Evolutionary conservation across 768 basidiomycete species (phyloP).

Genomic region (Pisolithus sp.): DNA sequence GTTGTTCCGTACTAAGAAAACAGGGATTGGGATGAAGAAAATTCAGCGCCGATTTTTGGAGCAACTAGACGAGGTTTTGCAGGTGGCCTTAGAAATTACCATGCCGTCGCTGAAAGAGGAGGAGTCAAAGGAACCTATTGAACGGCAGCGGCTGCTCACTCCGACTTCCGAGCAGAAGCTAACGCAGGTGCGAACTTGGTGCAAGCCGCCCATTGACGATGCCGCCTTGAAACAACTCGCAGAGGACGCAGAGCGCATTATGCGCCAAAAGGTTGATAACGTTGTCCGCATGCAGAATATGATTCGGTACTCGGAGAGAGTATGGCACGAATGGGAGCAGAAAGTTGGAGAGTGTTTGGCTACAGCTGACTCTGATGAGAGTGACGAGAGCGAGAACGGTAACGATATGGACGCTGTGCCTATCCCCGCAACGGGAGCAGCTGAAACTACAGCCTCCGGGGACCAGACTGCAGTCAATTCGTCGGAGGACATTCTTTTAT

Average conservation of each 20-base stretch:
- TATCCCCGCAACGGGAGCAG: constrained; percentile 13
- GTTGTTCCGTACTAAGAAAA: constrained; percentile 74
- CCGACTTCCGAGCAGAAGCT: constrained; percentile 87
- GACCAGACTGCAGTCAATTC: constrained; percentile 12
- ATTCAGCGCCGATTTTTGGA: constrained; percentile 76
- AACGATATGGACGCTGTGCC: constrained; percentile 24
- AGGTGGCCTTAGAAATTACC: constrained; percentile 72
- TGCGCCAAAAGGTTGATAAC: constrained; percentile 90
- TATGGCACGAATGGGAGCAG: constrained; percentile 95
- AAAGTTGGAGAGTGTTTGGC: constrained; percentile 67
- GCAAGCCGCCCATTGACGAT: constrained; percentile 80
- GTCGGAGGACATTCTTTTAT: constrained; percentile 30
- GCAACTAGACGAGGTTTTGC: constrained; percentile 81
- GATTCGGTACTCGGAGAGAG: constrained; percentile 93
- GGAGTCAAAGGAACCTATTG: constrained; percentile 84
- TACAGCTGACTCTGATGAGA: constrained; percentile 48
- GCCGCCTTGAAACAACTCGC: constrained; percentile 75
- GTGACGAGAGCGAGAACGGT: constrained; percentile 38
- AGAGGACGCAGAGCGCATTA: constrained; percentile 82
- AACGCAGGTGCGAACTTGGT: constrained; percentile 78
- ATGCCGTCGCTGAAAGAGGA: constrained; percentile 90
- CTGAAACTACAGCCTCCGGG: constrained; percentile 8
- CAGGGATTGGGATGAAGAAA: constrained; percentile 73
- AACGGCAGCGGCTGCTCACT: constrained; percentile 84
- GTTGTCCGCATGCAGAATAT: constrained; percentile 96